Evolutionary conservation across 2,329 filamentous ascomycete genomes (phyloP).

Genomic region (Dryadomyces quercus-mongolicae): DNA sequence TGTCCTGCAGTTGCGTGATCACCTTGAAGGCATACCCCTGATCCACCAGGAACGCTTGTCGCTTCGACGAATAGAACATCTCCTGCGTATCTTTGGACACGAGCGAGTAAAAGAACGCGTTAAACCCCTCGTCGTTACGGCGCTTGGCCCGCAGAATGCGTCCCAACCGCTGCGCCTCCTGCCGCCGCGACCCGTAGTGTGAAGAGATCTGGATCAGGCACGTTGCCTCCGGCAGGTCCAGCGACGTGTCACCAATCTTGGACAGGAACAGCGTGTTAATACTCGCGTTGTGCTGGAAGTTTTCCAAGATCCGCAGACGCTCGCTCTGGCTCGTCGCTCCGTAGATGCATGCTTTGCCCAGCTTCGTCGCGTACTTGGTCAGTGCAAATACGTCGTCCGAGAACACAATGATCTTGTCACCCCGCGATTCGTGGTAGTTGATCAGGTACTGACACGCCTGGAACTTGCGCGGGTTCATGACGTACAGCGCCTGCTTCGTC

Average conservation of each 20-base stretch:
- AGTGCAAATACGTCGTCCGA: conserved; percentile 95
- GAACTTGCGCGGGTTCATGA: conserved; percentile 97
- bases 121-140: conserved; percentile 95
- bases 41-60: conserved; percentile 93
- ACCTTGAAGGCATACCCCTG: conserved; percentile 99
- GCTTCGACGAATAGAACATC: conserved; percentile 95
- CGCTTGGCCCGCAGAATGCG: conserved; percentile 91
- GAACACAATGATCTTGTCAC: conserved; percentile 97
- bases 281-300: conserved; percentile 84
- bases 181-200: conserved; percentile 91
- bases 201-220: conserved; percentile 96
- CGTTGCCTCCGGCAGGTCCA: conserved; percentile 91
- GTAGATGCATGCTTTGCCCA: conserved; percentile 83
- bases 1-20: conserved; percentile 87
- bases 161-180: conserved; percentile 88
- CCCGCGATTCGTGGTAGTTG: conserved; percentile 86
- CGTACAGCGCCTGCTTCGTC: conserved; percentile 51
- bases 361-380: conserved; percentile 69
- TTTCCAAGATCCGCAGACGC: conserved; percentile 76
- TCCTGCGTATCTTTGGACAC: conserved; percentile 96
- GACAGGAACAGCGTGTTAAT: conserved; percentile 92
- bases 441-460: conserved; percentile 98
- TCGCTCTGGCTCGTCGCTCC: conserved; percentile 79
- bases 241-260: conserved; percentile 96
- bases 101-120: conserved; percentile 96